Base-by-base conservation (phyloP, 2,329 filamentous ascomycete genomes). In the Pestalotiopsis sp. region DNA sequence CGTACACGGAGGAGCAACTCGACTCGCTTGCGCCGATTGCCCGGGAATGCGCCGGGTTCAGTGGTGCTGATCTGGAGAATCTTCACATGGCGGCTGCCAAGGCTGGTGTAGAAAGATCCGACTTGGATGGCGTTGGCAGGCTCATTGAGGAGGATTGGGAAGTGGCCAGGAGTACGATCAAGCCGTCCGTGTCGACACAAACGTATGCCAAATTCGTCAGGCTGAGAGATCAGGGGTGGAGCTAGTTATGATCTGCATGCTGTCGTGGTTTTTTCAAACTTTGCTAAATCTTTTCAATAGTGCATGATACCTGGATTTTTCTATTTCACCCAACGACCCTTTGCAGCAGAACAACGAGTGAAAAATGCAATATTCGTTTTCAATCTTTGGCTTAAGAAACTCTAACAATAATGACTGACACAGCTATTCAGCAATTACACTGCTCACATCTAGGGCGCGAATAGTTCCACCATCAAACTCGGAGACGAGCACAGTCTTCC, bases 21-120 rank as follows among this genome's bases (percentile, higher is more conserved):
- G 71, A 76, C 11, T 75, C 84, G 1, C 81, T 96, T 1, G 88
- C 88, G 3, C 80, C 81, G 3, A 85, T 97, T 4, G 95, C 93
- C 0, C 84, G 87, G 40, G 83, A 90, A 12, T 98, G 95, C 78
- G 84, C 87, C 11, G 90, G 93, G 27, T 98, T 95, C 79, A 95
- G 92, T 69, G 90, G 89, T 69, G 90, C 90, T 1, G 90, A 92
- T 74, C 78, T 92, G 52, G 84, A 85, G 40, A 89, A 88, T 71
- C 81, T 90, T n/a, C 76, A 78, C 63, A 71, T 72, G 14, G 74
- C 76, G 0, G 78, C 78, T 11, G 77, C 71, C 17, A 73, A 78
- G 67, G 73, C 76, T 0, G 72, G 75, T 4, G 70, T 79, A 36
- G 70, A 75, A 67, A 73, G 73, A 64, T 70, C 70, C 67, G 72